phyloP scores from a whole-genome alignment of 257 asterid genomes.

The Nicotiana paniculata region DNA sequence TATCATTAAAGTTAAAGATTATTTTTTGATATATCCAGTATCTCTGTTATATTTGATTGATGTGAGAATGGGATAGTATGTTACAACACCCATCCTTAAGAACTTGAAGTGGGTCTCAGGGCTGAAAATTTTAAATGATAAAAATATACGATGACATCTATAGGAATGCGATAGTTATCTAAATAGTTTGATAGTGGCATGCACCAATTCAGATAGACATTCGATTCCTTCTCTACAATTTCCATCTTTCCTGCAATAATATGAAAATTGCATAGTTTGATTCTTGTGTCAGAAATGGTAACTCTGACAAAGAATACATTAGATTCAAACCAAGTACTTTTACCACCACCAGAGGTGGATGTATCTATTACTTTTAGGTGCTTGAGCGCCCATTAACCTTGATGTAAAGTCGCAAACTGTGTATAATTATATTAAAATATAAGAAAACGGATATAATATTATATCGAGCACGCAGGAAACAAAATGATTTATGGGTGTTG shows the following conservation, averaged over 20 bases:
- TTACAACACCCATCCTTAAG: neutral
- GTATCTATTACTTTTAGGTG: no score
- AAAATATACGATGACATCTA: neutral
- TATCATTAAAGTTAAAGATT: no score
- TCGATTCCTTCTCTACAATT: neutral
- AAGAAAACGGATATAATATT: no score
- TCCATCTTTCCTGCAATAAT: neutral
- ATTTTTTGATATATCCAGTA: no score
- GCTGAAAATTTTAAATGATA: neutral
- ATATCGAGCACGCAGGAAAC: no score
- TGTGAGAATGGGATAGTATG: neutral
- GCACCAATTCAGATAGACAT: neutral
- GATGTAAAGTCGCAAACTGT: no score
- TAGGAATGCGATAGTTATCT: neutral
- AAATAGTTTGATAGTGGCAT: neutral
- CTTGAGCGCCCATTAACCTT: no score
- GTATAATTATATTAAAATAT: no score
- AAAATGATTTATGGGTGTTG: no score
- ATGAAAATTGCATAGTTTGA: neutral
- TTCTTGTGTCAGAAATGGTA: neutral
- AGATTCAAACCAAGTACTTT: neutral
- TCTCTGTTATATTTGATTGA: no score
- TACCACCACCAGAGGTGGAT: no score
- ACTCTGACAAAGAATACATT: neutral
- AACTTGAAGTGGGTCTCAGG: no score